Percentiles rank a stretch among this genome's conserved stretches.
phyloP scores from a whole-genome alignment of 2,329 filamentous ascomycete genomes.

The Penicillium frequentans region DNA sequence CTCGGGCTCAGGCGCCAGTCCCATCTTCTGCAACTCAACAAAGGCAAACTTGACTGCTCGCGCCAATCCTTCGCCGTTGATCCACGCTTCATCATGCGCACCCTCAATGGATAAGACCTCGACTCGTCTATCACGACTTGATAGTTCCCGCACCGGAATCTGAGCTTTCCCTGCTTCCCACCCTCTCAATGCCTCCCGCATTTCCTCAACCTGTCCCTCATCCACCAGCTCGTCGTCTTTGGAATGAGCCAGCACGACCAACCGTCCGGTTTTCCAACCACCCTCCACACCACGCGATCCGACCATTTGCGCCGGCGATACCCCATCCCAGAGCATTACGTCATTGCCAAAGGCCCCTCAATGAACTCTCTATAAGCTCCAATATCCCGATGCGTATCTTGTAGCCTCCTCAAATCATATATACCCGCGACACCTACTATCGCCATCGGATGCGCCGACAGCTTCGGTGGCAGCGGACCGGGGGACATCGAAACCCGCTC shows the following conservation, averaged over 20 bases:
- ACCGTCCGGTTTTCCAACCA: conserved; percentile 35
- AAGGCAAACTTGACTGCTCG: conserved; percentile 35
- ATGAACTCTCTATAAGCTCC: conserved; percentile 41
- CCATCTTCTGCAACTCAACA: conserved; percentile 28
- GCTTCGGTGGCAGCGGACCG: conserved; percentile 8
- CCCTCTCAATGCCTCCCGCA: conserved; percentile 54
- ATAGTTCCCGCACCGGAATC: conserved; percentile 7
- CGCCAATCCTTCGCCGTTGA: conserved; percentile 41
- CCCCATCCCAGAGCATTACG: conserved; percentile 38
- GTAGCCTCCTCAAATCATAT: conserved; percentile 42
- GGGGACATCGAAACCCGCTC: conserved; percentile 13
- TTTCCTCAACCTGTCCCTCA: conserved; percentile 35
- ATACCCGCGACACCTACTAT: conserved; percentile 47
- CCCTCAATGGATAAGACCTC: conserved; percentile 40
- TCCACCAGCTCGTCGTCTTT: conserved; percentile 44
- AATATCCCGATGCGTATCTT: conserved; percentile 32
- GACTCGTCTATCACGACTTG: conserved; percentile 40
- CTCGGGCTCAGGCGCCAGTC: conserved; percentile 12
- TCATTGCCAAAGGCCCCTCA: conserved; percentile 44
- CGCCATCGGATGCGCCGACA: conserved; percentile 32
- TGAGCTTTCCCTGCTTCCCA: conserved; percentile 36
- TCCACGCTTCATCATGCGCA: conserved; percentile 45
- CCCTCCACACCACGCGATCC: conserved; percentile 30
- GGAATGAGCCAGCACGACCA: conserved; percentile 44
- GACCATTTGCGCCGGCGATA: conserved; percentile 39